Conservation (phyloP, 83 land plant genomes). For the Larix sibirica region DNA sequence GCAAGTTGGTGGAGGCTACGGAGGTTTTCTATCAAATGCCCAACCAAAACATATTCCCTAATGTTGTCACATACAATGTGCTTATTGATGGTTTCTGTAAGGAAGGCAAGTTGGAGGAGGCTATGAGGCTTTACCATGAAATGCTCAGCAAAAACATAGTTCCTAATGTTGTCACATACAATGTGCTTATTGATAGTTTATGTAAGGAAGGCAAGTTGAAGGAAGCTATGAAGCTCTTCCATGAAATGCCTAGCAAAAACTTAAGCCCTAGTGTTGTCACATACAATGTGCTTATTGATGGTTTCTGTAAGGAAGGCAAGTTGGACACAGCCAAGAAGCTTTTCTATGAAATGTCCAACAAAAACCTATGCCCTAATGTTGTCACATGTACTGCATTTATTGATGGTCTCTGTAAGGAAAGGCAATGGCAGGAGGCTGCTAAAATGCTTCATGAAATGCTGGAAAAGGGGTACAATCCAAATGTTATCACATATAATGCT, state of each 20-base stretch:
- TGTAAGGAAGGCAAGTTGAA: neutral
- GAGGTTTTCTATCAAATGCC: conserved; percentile 10
- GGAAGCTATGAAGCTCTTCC: neutral
- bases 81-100: conserved; percentile 12
- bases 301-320: neutral
- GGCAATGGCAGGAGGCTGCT: neutral
- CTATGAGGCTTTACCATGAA: neutral
- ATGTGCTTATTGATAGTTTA: conserved; percentile 1
- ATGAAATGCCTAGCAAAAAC: neutral
- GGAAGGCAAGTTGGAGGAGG: conserved; percentile 5
- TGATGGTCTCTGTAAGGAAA: neutral
- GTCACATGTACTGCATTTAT: conserved; percentile 4
- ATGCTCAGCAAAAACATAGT: neutral
- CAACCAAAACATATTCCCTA: too few species aligned
- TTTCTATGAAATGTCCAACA: neutral
- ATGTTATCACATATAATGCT: conserved; percentile 11
- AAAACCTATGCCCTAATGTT: neutral
- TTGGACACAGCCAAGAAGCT: neutral
- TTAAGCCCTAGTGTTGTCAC: neutral
- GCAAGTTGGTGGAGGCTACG: neutral
- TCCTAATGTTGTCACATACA: conserved; percentile 1
- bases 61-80: neutral
- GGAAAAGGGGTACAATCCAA: neutral
- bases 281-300: conserved; percentile 7
- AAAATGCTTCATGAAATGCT: conserved; percentile 1